Conservation (phyloP, 1,284 basidiomycete genomes). For the Ustilago loliicola region DNA sequence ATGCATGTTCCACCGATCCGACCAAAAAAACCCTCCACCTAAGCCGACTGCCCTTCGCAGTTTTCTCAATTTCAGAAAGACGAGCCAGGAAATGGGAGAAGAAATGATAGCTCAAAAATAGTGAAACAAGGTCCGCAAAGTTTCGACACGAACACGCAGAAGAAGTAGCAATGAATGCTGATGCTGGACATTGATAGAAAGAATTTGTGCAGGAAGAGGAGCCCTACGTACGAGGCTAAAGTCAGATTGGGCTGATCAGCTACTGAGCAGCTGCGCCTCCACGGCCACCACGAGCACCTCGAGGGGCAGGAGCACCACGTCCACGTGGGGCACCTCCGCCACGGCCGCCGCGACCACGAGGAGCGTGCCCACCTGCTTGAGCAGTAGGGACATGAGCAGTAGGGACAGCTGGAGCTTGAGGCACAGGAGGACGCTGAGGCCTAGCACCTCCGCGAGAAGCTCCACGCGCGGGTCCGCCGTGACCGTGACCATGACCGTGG, state of each 20-base stretch:
- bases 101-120: slow-evolving; percentile 2
- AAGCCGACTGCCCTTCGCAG: not conserved
- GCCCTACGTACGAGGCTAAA: not conserved
- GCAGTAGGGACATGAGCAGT: slow-evolving; percentile 21
- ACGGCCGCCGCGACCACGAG: slow-evolving; percentile 37
- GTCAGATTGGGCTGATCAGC: not conserved
- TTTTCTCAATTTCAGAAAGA: not conserved
- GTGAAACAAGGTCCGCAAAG: not conserved
- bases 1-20: not conserved
- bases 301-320: slow-evolving; percentile 18
- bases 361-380: slow-evolving; percentile 13
- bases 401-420: slow-evolving; percentile 19
- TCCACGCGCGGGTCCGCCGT: slow-evolving; percentile 18
- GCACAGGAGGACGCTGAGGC: slow-evolving; percentile 20
- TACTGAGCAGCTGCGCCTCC: slow-evolving; percentile 33
- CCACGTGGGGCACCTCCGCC: slow-evolving; percentile 27
- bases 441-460: slow-evolving; percentile 37
- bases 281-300: slow-evolving; percentile 18
- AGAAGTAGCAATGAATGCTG: not conserved
- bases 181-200: not conserved
- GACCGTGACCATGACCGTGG: slow-evolving; percentile 22
- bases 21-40: slow-evolving; percentile 8
- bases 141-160: not conserved
- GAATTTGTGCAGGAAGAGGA: not conserved
- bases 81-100: not conserved